Conservation (phyloP, 2,329 filamentous ascomycete genomes). For the Tolypocladium cylindrosporum region DNA sequence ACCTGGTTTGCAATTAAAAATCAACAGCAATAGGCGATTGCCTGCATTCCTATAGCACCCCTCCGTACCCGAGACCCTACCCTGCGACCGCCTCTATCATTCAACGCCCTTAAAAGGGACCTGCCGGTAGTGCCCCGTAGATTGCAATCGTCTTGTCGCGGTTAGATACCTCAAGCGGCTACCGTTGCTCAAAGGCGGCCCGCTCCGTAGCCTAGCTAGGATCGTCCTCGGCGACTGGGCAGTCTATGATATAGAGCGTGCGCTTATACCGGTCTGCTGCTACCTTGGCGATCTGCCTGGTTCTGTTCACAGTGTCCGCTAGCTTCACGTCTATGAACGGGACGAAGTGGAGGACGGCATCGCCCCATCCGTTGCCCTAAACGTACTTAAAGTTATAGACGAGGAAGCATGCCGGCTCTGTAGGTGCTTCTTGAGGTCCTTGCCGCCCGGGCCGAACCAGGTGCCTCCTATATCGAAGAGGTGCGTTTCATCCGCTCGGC, state of each 20-base stretch:
- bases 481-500: neutral
- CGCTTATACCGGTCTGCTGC: neutral
- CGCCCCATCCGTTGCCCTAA: neutral
- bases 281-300: neutral
- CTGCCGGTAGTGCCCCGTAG: neutral
- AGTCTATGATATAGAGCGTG: neutral
- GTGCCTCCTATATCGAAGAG: neutral
- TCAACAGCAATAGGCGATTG: too few relatives aligned
- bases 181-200: neutral
- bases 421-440: neutral
- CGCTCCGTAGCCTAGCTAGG: neutral
- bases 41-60: neutral
- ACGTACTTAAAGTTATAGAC: neutral
- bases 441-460: neutral
- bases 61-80: neutral
- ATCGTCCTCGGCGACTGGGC: neutral
- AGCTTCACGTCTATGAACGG: neutral
- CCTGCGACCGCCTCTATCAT: too few relatives aligned
- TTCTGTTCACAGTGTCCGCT: fast-evolving
- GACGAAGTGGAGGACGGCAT: neutral
- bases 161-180: neutral
- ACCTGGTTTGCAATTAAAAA: too few relatives aligned
- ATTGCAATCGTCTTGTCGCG: neutral
- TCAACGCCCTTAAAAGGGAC: neutral
- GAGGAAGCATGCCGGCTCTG: too few relatives aligned